A percentile compares a stretch with the other conserved stretches of the same genome.
Conservation (phyloP, 2,329 filamentous ascomycete genomes). For the Fusarium brachygibbosum region DNA sequence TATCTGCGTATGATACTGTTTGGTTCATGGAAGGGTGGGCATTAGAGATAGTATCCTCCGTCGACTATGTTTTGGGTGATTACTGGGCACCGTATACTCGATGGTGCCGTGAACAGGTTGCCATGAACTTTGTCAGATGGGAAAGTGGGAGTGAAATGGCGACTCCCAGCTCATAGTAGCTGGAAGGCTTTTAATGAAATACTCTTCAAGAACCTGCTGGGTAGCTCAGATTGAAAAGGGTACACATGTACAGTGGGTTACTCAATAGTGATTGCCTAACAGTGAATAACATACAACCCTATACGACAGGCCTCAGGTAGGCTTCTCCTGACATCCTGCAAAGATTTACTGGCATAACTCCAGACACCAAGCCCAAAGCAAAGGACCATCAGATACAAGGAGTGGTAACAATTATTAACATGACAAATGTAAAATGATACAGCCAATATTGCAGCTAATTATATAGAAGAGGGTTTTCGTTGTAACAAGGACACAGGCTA, state of each 20-base stretch:
- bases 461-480: not conserved
- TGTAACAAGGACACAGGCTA: not conserved
- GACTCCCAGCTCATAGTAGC: not conserved
- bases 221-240: too few species aligned
- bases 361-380: too few species aligned
- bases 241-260: too few species aligned
- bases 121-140: not conserved
- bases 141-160: not conserved
- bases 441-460: not conserved
- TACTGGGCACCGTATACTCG: not conserved
- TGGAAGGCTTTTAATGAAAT: not conserved
- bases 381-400: not conserved
- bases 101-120: not conserved
- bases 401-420: not conserved
- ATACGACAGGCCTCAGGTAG: too few species aligned
- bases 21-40: constrained; percentile 1
- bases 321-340: too few species aligned
- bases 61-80: not conserved
- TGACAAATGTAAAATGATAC: not conserved
- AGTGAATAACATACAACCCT: too few species aligned
- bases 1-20: not conserved
- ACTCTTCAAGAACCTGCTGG: not conserved
- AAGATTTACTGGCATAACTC: too few species aligned
- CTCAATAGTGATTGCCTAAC: too few species aligned
- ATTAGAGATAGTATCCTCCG: not conserved